Conservation (phyloP, 352 stramenopile species). For the Globisporangium splendens region DNA sequence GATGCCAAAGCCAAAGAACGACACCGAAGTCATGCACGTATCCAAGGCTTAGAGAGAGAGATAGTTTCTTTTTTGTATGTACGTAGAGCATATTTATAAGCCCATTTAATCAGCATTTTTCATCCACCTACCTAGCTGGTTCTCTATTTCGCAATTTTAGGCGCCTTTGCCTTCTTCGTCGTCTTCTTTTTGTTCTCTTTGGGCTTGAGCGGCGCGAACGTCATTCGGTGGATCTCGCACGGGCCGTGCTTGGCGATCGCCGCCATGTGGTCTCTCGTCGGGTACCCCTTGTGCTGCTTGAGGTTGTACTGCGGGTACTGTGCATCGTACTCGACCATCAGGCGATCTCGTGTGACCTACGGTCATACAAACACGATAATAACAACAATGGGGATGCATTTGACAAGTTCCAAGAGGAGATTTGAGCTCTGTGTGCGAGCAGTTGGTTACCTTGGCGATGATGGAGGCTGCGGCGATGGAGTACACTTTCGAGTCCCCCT, state of each 20-base stretch:
- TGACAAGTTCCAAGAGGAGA: neutral
- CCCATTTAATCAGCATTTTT: neutral
- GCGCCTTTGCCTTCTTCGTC: constrained; percentile 11
- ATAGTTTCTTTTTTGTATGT: neutral
- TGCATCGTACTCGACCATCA: constrained; percentile 94
- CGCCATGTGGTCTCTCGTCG: constrained; percentile 89
- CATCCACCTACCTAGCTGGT: neutral
- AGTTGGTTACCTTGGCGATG: constrained; percentile 87
- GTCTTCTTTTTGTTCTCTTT: constrained; percentile 32
- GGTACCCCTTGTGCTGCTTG: constrained; percentile 97
- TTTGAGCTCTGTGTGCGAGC: neutral
- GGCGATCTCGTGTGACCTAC: constrained; percentile 92
- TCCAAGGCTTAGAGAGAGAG: constrained; percentile 4
- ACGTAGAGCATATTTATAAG: constrained; percentile 10
- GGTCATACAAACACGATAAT: too few species aligned
- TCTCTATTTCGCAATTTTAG: constrained; percentile 13
- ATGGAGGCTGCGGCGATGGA: constrained; percentile 97
- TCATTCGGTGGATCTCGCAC: constrained; percentile 93
- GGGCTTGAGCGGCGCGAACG: constrained; percentile 94
- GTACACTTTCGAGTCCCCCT: constrained; percentile 95
- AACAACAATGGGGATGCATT: too few species aligned
- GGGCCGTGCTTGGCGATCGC: constrained; percentile 89
- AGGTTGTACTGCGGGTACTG: constrained; percentile 94
- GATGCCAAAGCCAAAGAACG: constrained; percentile 6
- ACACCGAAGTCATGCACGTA: neutral